These are phyloP conservation scores for Trametes sanguinea DNA, from an alignment of 768 basidiomycete genomes.

Conservation along the genomic window DNA sequence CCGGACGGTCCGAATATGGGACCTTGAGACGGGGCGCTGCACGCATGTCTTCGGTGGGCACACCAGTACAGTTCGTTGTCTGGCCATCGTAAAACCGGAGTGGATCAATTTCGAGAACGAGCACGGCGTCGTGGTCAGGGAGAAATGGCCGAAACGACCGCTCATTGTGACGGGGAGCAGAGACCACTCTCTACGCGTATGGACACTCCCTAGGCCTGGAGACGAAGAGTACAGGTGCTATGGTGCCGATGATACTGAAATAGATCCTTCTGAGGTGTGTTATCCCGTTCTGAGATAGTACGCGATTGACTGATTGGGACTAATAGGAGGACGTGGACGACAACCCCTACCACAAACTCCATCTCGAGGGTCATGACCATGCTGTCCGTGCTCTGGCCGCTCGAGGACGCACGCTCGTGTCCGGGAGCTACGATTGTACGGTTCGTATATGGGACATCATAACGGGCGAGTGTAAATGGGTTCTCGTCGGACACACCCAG, in stretches of 20 bases:
- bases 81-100: slow-evolving; percentile 95
- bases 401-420: slow-evolving; percentile 85
- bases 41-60: slow-evolving; percentile 96
- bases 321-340: slow-evolving; percentile 62
- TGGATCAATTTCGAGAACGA: slow-evolving; percentile 74
- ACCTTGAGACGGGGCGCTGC: slow-evolving; percentile 74
- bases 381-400: slow-evolving; percentile 93
- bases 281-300: background rate
- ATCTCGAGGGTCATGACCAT: slow-evolving; percentile 86
- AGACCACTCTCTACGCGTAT: slow-evolving; percentile 66
- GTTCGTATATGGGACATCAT: slow-evolving; percentile 96
- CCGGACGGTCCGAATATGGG: slow-evolving; percentile 92
- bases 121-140: slow-evolving; percentile 58
- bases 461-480: slow-evolving; percentile 77
- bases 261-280: slow-evolving; percentile 54
- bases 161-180: slow-evolving; percentile 74
- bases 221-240: slow-evolving; percentile 77
- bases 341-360: slow-evolving; percentile 89
- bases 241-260: slow-evolving; percentile 59
- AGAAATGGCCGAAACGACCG: slow-evolving; percentile 73
- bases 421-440: slow-evolving; percentile 94
- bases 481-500: slow-evolving; percentile 85
- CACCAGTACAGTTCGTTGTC: slow-evolving; percentile 93
- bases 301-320: background rate
- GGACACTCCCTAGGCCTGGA: slow-evolving; percentile 65